Conservation (phyloP, 75 land plant genomes). For the Picea sitchensis region DNA sequence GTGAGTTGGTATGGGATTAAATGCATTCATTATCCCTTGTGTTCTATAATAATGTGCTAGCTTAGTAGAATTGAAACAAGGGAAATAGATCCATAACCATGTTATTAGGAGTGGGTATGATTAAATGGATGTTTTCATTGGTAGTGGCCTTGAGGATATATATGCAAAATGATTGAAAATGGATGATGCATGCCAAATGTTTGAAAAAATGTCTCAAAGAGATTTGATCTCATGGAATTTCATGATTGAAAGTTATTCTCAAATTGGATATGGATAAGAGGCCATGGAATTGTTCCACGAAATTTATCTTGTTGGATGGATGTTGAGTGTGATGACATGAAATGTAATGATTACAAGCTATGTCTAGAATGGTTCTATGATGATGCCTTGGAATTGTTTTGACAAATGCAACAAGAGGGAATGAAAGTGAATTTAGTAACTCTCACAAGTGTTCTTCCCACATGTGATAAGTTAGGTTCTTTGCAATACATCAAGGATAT, state of each 20-base stretch:
- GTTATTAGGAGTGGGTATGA: slow-evolving; percentile 19
- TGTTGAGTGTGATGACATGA: slow-evolving; percentile 46
- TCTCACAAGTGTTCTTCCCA: too few relatives aligned
- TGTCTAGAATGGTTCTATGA: slow-evolving; percentile 16
- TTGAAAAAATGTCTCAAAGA: too few relatives aligned
- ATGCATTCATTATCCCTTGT: slow-evolving; percentile 19
- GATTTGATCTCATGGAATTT: slow-evolving; percentile 39
- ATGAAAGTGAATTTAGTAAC: neutral
- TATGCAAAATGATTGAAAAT: too few relatives aligned
- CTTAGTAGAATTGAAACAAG: slow-evolving; percentile 5
- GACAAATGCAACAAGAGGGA: slow-evolving; percentile 31
- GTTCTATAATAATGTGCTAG: slow-evolving; percentile 33
- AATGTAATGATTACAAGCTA: slow-evolving; percentile 55
- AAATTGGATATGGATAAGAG: slow-evolving; percentile 23
- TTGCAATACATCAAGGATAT: too few relatives aligned
- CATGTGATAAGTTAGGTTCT: too few relatives aligned
- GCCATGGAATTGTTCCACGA: slow-evolving; percentile 24
- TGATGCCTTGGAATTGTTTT: slow-evolving; percentile 23
- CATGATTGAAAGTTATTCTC: slow-evolving; percentile 37
- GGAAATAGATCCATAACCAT: slow-evolving; percentile 32
- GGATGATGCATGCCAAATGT: too few relatives aligned
- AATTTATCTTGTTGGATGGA: slow-evolving; percentile 17
- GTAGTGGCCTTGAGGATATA: slow-evolving; percentile 16
- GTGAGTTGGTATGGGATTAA: slow-evolving; percentile 17
- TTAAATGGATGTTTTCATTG: slow-evolving; percentile 25